phyloP scores from a whole-genome alignment of 192 early-diverging fungal species.

The Jimgerdemannia flammicorona region DNA sequence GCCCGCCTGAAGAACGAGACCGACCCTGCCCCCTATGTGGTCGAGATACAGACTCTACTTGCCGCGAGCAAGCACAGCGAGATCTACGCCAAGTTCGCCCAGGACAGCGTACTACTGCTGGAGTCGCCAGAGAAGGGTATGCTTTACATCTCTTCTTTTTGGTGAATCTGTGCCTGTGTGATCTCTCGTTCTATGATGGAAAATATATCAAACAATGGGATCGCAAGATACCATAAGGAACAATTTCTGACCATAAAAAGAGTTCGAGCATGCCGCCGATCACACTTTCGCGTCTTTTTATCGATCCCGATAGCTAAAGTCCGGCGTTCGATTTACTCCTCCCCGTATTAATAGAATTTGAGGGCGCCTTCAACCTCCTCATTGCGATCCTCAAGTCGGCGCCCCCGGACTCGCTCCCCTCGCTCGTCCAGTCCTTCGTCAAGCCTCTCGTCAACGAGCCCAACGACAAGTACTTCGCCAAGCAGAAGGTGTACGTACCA shows the following conservation, averaged over 20 bases:
- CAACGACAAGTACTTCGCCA: constrained; percentile 46
- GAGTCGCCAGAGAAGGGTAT: constrained; percentile 56
- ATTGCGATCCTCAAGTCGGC: constrained; percentile 58
- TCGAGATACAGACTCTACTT: constrained; percentile 46
- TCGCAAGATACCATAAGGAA: too few relatives aligned
- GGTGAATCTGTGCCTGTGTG: neutral
- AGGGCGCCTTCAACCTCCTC: constrained; percentile 64
- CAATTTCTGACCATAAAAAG: too few relatives aligned
- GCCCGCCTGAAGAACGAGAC: constrained; percentile 48
- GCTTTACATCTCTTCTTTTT: neutral
- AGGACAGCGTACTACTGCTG: constrained; percentile 52
- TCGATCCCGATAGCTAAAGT: neutral
- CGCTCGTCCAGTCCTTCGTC: constrained; percentile 39
- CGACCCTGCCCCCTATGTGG: constrained; percentile 38
- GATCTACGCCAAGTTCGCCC: constrained; percentile 51
- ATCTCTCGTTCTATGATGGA: constrained; percentile 9
- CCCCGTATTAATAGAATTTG: constrained; percentile 44
- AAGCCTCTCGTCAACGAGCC: constrained; percentile 44
- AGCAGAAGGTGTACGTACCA: constrained; percentile 58
- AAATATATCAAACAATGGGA: too few relatives aligned
- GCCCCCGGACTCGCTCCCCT: constrained; percentile 15
- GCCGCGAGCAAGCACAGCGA: constrained; percentile 56
- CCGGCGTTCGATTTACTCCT: neutral
- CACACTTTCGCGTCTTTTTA: constrained; percentile 10
- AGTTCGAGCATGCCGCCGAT: neutral